Evolutionary conservation across 768 basidiomycete genomes (phyloP), one percentile per base, ranked within the genome.

Genomic region (Nidularia pulvinata): DNA sequence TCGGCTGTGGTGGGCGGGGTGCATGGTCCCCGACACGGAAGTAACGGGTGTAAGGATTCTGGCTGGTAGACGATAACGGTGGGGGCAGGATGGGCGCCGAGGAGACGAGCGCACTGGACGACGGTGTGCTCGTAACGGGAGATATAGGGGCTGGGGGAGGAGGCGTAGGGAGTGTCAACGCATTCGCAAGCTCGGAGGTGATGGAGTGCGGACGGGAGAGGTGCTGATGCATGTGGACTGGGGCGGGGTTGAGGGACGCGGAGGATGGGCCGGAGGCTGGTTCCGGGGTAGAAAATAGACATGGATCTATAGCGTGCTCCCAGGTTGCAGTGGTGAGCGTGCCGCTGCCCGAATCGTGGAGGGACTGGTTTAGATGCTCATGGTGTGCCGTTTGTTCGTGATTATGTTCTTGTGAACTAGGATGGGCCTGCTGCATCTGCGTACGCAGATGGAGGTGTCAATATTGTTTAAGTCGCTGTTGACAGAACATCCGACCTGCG

Each of bases 111-210:
- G 25, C 25, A 30, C 25, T 30, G 25, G 25, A 30, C 25, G 25
- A 30, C 25, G 25, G 25, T 19, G 19, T 19, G 19, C 19, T 19
- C 25, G 4, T 30, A 30, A 30, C 25, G 25, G 25, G 25, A 30
- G 25, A 30, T 30, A 30, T 30, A 30, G 25, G 25, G 25, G 25
- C 25, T 30, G 25, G 39, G 39, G 13, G 11, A 13, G 11, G 39
- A 4, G 63, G 49, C 5, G 61, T 33, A 13, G 77, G 72, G 30
- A 77, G 58, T 2, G 74, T 75, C 56, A 82, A 61, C 4, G 81
- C 81, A 47, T 78, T 74, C 1, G 80, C 80, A 6, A 82, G 67
- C 58, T 78, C 77, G 1, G 79, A 81, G 55, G 69, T 64, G 22
- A 63, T 63, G 10, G 64, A 49, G 11, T 65, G 62, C 1, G 70